These are phyloP conservation scores for Penicillium sp. DNA, from an alignment of 2,329 filamentous ascomycete species.

Conservation along the genomic window DNA sequence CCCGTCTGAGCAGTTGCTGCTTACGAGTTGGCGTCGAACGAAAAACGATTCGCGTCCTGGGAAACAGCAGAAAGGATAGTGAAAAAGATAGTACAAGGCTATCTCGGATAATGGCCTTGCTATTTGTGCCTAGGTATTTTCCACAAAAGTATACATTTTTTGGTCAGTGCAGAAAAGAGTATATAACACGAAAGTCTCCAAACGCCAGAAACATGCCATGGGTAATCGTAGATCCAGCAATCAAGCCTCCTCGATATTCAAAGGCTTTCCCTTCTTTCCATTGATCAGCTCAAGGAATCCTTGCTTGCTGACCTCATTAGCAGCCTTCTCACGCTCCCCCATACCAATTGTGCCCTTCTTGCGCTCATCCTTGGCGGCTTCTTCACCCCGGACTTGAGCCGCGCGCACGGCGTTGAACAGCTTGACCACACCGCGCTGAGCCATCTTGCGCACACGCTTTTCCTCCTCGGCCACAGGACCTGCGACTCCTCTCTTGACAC, in stretches of 20 bases:
- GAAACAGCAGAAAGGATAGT: too few species aligned
- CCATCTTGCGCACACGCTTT: conserved; percentile 79
- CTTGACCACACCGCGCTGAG: conserved; percentile 91
- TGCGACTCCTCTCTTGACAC: conserved; percentile 56
- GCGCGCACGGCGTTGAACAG: conserved; percentile 94
- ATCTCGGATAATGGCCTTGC: too few species aligned
- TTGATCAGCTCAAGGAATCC: conserved; percentile 90
- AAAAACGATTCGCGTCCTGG: too few species aligned
- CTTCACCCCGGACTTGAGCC: conserved; percentile 83
- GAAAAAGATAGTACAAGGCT: too few species aligned
- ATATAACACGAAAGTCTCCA: conserved; percentile 21
- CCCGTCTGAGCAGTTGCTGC: too few species aligned
- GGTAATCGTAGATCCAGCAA: conserved; percentile 23
- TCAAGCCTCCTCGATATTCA: conserved; percentile 49
- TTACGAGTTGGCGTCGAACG: too few species aligned
- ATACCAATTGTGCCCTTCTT: conserved; percentile 77
- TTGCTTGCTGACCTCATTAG: conserved; percentile 96
- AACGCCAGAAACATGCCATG: conserved; percentile 40
- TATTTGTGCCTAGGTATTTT: background rate
- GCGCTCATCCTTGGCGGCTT: conserved; percentile 68
- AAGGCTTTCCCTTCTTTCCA: conserved; percentile 54
- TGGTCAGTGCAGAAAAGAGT: conserved; percentile 18
- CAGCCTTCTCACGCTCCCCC: conserved; percentile 77
- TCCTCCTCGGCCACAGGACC: conserved; percentile 68
- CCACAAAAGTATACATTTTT: conserved; percentile 21